Conservation (phyloP, 163 green algal genomes). For the Chloroidium sp. region DNA sequence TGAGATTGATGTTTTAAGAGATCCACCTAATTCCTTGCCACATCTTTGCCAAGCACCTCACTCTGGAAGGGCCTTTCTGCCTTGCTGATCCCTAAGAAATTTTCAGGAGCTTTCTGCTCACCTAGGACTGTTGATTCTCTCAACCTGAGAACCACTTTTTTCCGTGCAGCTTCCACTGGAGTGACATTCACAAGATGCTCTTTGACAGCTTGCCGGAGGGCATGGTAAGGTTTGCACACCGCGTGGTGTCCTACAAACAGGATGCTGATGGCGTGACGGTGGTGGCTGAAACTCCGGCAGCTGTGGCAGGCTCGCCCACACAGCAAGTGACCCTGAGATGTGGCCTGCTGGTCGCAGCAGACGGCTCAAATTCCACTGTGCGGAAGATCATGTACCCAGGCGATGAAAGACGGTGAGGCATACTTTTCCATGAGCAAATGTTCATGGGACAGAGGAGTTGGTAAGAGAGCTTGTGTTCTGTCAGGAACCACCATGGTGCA, state of each 20-base stretch:
- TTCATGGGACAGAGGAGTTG: neutral
- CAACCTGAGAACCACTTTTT: too few relatives aligned
- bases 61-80: too few relatives aligned
- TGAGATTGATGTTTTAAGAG: too few relatives aligned
- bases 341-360: slow-evolving; percentile 10
- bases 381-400: slow-evolving; percentile 2
- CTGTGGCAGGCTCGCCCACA: neutral
- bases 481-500: neutral
- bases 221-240: slow-evolving; percentile 14
- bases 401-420: neutral
- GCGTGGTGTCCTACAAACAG: neutral
- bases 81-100: too few relatives aligned
- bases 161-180: slow-evolving; percentile 16
- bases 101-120: too few relatives aligned
- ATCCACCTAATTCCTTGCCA: too few relatives aligned
- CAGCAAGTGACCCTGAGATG: neutral
- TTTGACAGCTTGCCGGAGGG: slow-evolving; percentile 6
- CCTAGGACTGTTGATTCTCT: too few relatives aligned
- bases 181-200: slow-evolving; percentile 17
- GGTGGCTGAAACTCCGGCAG: neutral
- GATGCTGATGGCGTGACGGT: neutral
- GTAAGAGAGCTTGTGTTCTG: neutral
- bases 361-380: slow-evolving; percentile 5
- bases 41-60: too few relatives aligned
- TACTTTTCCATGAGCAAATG: neutral